Evolutionary conservation across 2,329 filamentous ascomycete genomes (phyloP).

Genomic region (Capronia americana): DNA sequence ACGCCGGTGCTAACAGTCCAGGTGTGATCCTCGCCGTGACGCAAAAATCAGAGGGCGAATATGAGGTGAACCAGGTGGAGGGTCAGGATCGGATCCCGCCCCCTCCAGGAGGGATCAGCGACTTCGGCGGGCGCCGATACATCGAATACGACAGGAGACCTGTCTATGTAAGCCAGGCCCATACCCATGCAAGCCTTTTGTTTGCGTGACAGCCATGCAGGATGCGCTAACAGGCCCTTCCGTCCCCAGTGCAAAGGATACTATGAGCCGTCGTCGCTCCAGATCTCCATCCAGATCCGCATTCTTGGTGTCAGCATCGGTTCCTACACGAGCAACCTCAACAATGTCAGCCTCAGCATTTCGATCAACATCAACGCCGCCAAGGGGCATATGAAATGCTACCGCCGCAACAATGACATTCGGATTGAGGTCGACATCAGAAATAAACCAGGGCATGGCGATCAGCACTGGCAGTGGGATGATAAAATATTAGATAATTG

Average conservation of each 20-base stretch:
- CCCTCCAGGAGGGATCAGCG: neutral
- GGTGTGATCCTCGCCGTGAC: neutral
- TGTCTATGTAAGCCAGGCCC: neutral
- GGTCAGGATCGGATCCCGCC: neutral
- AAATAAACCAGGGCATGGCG: neutral
- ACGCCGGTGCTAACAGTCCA: neutral
- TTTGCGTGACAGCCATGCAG: neutral
- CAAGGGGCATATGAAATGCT: neutral
- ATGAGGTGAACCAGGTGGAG: slow-evolving; percentile 6
- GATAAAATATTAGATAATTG: neutral
- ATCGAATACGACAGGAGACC: neutral
- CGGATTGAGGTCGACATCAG: neutral
- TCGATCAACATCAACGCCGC: neutral
- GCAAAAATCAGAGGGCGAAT: neutral
- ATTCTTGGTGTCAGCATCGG: slow-evolving; percentile 3
- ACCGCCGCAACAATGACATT: neutral
- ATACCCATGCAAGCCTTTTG: neutral
- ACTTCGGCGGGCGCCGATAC: neutral
- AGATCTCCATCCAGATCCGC: neutral
- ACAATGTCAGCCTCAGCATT: neutral
- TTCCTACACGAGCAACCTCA: slow-evolving; percentile 2
- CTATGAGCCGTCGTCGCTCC: neutral
- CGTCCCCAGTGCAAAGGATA: neutral
- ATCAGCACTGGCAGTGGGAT: neutral
- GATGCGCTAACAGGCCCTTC: neutral